phyloP scores from a whole-genome alignment of 257 asterid species.

The Lycium ferocissimum region DNA sequence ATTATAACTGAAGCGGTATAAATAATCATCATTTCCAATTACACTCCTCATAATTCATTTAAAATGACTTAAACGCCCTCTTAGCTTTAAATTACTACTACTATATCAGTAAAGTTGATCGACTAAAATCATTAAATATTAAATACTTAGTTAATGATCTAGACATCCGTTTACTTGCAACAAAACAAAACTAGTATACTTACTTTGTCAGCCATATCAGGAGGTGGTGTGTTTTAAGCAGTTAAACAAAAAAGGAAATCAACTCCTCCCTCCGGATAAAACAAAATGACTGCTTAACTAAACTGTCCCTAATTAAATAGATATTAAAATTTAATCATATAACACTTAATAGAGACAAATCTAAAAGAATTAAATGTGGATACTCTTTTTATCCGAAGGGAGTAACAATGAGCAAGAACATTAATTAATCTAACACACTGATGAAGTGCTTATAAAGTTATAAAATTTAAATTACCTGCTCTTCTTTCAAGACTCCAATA shows the following conservation, averaged over 20 bases:
- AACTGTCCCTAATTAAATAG: no score
- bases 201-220: no score
- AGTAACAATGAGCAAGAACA: background rate
- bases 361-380: no score
- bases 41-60: no score
- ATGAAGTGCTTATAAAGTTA: background rate
- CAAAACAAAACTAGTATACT: background rate
- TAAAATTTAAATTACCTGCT: background rate
- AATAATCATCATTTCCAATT: background rate
- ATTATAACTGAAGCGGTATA: background rate
- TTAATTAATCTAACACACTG: background rate
- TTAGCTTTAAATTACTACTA: background rate
- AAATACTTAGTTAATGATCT: background rate
- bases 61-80: background rate
- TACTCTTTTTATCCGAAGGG: no score
- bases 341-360: no score
- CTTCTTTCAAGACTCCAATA: constrained; percentile 63
- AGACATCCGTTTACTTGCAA: background rate
- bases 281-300: no score
- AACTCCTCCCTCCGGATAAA: background rate
- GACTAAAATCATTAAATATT: background rate
- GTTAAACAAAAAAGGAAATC: background rate
- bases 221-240: background rate
- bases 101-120: background rate
- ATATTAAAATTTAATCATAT: no score